Evolutionary conservation across 2,329 filamentous ascomycete species (phyloP).

Genomic region (Exutisphaerella laricina): DNA sequence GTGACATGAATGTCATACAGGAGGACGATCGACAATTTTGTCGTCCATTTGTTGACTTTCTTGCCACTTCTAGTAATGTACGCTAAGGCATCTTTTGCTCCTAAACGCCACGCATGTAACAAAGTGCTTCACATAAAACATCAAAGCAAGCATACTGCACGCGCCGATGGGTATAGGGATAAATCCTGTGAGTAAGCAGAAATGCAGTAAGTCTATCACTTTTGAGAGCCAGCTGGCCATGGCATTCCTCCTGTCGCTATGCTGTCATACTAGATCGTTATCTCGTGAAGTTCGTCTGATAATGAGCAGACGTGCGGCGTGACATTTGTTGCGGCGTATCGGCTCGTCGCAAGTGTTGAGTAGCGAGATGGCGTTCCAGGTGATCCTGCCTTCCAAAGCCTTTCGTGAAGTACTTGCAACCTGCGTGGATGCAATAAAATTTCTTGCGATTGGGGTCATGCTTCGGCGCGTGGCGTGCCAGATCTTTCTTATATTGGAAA

Average conservation of each 20-base stretch:
- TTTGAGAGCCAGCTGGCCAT: not conserved
- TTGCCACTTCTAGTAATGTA: no score
- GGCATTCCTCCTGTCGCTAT: not conserved
- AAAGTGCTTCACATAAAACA: no score
- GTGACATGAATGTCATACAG: no score
- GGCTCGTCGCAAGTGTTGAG: constrained; percentile 13
- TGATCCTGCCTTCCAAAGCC: constrained; percentile 22
- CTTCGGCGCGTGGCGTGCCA: constrained; percentile 17
- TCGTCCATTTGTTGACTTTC: no score
- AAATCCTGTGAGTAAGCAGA: no score
- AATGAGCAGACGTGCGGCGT: not conserved
- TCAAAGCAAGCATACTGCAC: no score
- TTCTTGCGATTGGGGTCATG: constrained; percentile 20
- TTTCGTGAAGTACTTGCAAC: constrained; percentile 19
- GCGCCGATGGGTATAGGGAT: no score
- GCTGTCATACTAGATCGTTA: constrained; percentile 3
- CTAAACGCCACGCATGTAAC: no score
- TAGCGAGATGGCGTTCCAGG: constrained; percentile 18
- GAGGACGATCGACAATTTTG: no score
- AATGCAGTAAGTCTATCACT: not conserved
- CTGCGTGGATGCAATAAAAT: constrained; percentile 15
- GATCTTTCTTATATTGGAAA: constrained; percentile 22
- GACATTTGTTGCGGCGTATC: constrained; percentile 12
- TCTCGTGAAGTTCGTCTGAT: not conserved
- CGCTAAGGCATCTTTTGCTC: no score